These are phyloP conservation scores for Leishmania lainsoni DNA, from an alignment of 208 protist genomes.

Conservation along the genomic window DNA sequence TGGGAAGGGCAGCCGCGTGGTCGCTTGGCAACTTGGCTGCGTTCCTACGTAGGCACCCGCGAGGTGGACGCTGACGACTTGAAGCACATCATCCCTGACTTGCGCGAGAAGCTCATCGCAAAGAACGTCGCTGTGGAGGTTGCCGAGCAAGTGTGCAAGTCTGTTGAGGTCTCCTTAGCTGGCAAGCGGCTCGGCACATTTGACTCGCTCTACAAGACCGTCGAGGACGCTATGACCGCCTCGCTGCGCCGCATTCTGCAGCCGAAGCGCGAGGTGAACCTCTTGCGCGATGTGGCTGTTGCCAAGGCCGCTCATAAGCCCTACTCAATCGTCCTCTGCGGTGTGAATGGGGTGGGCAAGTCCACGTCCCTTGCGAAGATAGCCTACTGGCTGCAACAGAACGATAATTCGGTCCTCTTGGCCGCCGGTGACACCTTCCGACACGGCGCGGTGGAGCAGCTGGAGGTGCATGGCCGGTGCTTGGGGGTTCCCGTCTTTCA, in stretches of 20 bases:
- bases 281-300: slow-evolving; percentile 92
- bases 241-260: slow-evolving; percentile 96
- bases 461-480: slow-evolving; percentile 95
- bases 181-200: slow-evolving; percentile 95
- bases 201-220: slow-evolving; percentile 75
- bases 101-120: slow-evolving; percentile 94
- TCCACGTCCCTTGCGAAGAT: slow-evolving; percentile 99
- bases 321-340: slow-evolving; percentile 98
- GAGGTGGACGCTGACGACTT: slow-evolving; percentile 91
- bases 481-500: slow-evolving; percentile 96
- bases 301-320: slow-evolving; percentile 79
- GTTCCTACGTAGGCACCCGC: slow-evolving; percentile 67
- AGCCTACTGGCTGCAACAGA: slow-evolving; percentile 95
- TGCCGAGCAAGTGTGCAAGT: slow-evolving; percentile 95
- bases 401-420: slow-evolving; percentile 93
- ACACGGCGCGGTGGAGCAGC: slow-evolving; percentile 99
- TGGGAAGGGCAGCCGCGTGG: slow-evolving; percentile 78
- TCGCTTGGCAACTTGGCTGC: slow-evolving; percentile 78
- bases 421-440: slow-evolving; percentile 99
- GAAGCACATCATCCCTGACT: slow-evolving; percentile 85
- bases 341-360: slow-evolving; percentile 99
- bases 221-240: slow-evolving; percentile 87
- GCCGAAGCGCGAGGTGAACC: slow-evolving; percentile 95
- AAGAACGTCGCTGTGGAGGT: slow-evolving; percentile 99
- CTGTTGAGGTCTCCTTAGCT: slow-evolving; percentile 88